A percentile compares a stretch with the other conserved stretches of the same genome.
Evolutionary conservation across 441 rosid genomes (phyloP).

Genomic region (Rhodomyrtus psidioides): DNA sequence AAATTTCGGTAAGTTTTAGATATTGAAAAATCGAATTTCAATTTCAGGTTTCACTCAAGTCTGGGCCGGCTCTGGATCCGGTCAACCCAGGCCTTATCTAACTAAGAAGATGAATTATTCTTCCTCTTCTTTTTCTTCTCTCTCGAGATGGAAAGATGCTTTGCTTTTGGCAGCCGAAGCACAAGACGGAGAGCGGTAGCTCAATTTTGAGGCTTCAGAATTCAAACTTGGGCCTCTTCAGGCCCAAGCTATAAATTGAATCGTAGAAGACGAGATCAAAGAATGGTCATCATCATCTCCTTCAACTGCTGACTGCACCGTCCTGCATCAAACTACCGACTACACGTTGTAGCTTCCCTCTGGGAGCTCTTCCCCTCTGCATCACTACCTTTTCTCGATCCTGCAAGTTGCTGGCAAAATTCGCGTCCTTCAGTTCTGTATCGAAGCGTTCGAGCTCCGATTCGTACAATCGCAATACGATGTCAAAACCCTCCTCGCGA

Average conservation of each 20-base stretch:
- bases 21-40: no score
- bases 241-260: background rate
- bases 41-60: no score
- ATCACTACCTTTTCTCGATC: background rate
- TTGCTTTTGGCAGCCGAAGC: background rate
- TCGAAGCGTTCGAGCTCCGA: background rate
- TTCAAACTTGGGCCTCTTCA: background rate
- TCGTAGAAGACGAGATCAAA: background rate
- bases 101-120: background rate
- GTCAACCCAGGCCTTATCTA: background rate
- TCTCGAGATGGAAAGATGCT: background rate
- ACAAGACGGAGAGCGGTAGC: background rate
- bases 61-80: no score
- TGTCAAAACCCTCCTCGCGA: constrained; percentile 52
- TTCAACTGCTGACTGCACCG: background rate
- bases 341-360: background rate
- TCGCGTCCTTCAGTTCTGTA: background rate
- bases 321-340: background rate
- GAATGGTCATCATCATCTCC: background rate
- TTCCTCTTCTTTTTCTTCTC: background rate
- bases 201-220: background rate
- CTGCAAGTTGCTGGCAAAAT: background rate
- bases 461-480: background rate
- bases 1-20: no score
- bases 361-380: background rate